Conservation (phyloP, 352 stramenopile species). For the Pilasporangium apinafurcum region DNA sequence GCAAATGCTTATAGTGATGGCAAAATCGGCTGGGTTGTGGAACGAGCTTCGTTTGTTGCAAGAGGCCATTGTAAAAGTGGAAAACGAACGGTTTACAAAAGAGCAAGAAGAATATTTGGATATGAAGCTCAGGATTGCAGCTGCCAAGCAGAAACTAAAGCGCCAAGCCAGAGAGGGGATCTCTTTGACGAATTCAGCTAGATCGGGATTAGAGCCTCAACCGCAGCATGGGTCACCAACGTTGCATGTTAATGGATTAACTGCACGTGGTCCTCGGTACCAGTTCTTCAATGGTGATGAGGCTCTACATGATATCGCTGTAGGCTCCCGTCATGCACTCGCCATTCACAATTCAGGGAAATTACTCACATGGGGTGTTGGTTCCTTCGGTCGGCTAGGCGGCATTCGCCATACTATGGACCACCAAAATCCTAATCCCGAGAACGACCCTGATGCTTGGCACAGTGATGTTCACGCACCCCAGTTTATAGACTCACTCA, state of each 20-base stretch:
- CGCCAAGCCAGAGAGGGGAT: slow-evolving; percentile 49
- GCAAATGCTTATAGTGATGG: slow-evolving; percentile 19
- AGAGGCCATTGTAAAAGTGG: slow-evolving; percentile 29
- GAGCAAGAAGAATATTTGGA: slow-evolving; percentile 40
- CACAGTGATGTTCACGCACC: slow-evolving; percentile 45
- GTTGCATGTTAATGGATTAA: slow-evolving; percentile 48
- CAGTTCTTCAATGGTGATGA: slow-evolving; percentile 43
- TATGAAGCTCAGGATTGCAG: slow-evolving; percentile 51
- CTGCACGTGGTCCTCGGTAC: slow-evolving; percentile 29
- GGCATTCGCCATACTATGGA: slow-evolving; percentile 10
- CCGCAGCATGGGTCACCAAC: slow-evolving; percentile 1
- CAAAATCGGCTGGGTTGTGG: slow-evolving; percentile 37
- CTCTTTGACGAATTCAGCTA: too few relatives aligned
- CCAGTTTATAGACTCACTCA: slow-evolving; percentile 31
- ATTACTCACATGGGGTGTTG: slow-evolving; percentile 66
- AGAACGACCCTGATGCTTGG: slow-evolving; percentile 35
- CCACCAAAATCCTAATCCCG: neutral
- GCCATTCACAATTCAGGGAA: slow-evolving; percentile 60
- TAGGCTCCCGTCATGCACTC: slow-evolving; percentile 63
- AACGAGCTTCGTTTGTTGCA: slow-evolving; percentile 36
- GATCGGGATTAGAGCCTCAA: neutral
- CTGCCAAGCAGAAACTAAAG: slow-evolving; percentile 48
- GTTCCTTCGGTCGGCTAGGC: slow-evolving; percentile 58
- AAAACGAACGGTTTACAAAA: slow-evolving; percentile 26
- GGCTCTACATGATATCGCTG: slow-evolving; percentile 44